Conservation (phyloP, 305 asterid species). For the Fraxinus paxiana region DNA sequence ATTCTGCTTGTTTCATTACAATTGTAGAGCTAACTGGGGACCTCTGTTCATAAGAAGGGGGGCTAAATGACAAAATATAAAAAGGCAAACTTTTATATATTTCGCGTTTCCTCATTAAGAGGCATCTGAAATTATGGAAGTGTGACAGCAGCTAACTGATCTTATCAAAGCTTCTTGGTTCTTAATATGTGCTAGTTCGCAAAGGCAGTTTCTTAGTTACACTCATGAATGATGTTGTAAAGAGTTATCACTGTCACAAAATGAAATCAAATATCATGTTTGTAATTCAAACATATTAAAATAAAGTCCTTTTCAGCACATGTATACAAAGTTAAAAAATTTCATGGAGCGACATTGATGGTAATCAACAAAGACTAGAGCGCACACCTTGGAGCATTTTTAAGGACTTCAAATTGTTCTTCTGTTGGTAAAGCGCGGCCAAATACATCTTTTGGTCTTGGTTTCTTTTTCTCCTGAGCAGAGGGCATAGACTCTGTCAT, state of each 20-base stretch:
- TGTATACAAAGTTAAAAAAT: not conserved
- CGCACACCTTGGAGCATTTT: slow-evolving; percentile 86
- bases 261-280: not conserved
- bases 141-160: not conserved
- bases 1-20: not conserved
- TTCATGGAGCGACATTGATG: not conserved
- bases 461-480: slow-evolving; percentile 63
- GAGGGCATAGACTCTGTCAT: slow-evolving; percentile 37
- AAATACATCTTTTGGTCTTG: slow-evolving; percentile 75
- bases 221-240: not conserved
- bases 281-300: not conserved
- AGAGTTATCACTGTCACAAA: not conserved
- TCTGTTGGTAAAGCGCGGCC: slow-evolving; percentile 93
- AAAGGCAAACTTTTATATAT: not conserved
- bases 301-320: not conserved
- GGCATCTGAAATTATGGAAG: not conserved
- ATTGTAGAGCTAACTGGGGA: not conserved
- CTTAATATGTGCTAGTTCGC: not conserved
- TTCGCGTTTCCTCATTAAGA: not conserved
- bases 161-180: not conserved
- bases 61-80: not conserved
- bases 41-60: not conserved
- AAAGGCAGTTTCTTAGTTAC: not conserved
- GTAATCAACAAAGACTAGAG: not conserved
- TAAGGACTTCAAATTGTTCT: slow-evolving; percentile 91